These are phyloP conservation scores for Clitopilus hobsonii DNA, from an alignment of 768 basidiomycete genomes.

Conservation along the genomic window DNA sequence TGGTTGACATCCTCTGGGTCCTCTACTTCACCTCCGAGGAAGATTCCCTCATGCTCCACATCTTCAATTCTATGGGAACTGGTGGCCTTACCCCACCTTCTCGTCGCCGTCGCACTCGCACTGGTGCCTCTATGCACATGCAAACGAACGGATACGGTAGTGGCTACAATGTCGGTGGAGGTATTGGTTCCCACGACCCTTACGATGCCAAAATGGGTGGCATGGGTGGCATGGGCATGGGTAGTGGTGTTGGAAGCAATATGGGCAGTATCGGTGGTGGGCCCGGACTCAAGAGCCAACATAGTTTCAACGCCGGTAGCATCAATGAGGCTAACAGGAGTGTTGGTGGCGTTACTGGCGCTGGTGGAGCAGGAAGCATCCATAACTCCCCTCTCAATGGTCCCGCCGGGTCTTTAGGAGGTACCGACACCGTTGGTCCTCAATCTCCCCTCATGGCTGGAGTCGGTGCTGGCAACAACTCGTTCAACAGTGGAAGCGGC, in stretches of 20 bases:
- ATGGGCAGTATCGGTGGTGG: constrained; percentile 43
- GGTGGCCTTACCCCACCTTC: constrained; percentile 81
- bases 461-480: constrained; percentile 49
- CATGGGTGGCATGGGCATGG: not conserved
- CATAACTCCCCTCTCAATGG: constrained; percentile 43
- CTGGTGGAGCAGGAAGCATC: constrained; percentile 46
- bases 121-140: not conserved
- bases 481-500: not conserved
- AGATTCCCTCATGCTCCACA: constrained; percentile 76
- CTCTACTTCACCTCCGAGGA: constrained; percentile 97
- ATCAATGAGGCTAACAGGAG: constrained; percentile 34
- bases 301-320: constrained; percentile 49
- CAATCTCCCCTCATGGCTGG: constrained; percentile 68
- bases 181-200: constrained; percentile 63
- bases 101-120: constrained; percentile 70
- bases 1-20: constrained; percentile 94
- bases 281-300: constrained; percentile 44
- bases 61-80: constrained; percentile 87
- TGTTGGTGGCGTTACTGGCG: constrained; percentile 22
- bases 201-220: constrained; percentile 64
- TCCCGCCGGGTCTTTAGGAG: constrained; percentile 35
- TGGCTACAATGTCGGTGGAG: constrained; percentile 63
- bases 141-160: constrained; percentile 56
- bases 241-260: constrained; percentile 37
- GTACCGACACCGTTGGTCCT: constrained; percentile 43